phyloP scores from a whole-genome alignment of 345 rosid genomes.

The Linum usitatissimum region DNA sequence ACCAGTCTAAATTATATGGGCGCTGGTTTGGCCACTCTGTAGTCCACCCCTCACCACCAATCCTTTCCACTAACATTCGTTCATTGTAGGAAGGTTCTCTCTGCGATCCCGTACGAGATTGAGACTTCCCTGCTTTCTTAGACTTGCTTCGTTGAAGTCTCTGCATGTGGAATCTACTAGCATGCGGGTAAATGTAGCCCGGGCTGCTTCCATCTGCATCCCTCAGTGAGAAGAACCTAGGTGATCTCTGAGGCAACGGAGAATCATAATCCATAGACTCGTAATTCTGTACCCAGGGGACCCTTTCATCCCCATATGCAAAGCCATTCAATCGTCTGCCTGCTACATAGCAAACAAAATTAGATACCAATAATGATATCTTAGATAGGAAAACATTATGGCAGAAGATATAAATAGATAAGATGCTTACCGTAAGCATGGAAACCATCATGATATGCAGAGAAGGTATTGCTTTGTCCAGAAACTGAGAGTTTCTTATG shows the following conservation, averaged over 20 bases:
- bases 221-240: constrained; percentile 26
- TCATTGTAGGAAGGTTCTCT: constrained; percentile 22
- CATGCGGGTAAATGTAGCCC: constrained; percentile 31
- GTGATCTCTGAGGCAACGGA: constrained; percentile 38
- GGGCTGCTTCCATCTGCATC: constrained; percentile 30
- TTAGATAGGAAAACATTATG: background rate
- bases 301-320: constrained; percentile 60
- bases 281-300: constrained; percentile 31
- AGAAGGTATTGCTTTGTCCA: constrained; percentile 33
- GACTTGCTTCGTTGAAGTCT: constrained; percentile 42
- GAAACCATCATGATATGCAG: constrained; percentile 49
- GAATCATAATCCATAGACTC: constrained; percentile 46
- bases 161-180: constrained; percentile 33
- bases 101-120: constrained; percentile 22
- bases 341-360: constrained; percentile 22
- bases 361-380: background rate
- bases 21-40: constrained; percentile 45
- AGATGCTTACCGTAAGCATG: constrained; percentile 33
- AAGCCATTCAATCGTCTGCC: constrained; percentile 69
- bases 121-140: constrained; percentile 28
- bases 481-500: constrained; percentile 59
- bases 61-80: constrained; percentile 41
- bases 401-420: background rate
- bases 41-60: constrained; percentile 32
- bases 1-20: constrained; percentile 24